Conservation (phyloP, 805 yeast genomes). For the Candida quercuum region DNA sequence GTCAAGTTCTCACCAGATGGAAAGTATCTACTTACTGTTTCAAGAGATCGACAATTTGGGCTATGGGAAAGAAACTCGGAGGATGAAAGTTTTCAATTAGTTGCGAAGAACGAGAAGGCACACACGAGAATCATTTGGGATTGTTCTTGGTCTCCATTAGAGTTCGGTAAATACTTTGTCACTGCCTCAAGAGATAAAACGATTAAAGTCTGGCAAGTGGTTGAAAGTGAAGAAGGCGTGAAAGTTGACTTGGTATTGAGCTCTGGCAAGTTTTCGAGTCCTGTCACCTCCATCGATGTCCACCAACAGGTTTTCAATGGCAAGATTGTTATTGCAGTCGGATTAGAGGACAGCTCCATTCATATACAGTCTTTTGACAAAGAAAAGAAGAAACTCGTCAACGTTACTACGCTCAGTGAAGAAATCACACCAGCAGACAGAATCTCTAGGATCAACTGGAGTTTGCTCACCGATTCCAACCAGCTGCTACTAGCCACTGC, state of each 20-base stretch:
- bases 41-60: conserved; percentile 85
- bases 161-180: conserved; percentile 46
- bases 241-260: conserved; percentile 28
- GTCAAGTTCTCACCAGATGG: conserved; percentile 71
- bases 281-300: conserved; percentile 67
- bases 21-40: conserved; percentile 61
- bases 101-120: conserved; percentile 53
- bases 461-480: conserved; percentile 21
- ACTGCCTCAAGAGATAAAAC: conserved; percentile 87
- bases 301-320: conserved; percentile 26
- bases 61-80: conserved; percentile 53
- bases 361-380: conserved; percentile 34
- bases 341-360: conserved; percentile 66
- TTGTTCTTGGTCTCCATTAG: conserved; percentile 75
- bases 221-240: conserved; percentile 20
- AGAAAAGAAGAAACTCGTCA: conserved; percentile 20
- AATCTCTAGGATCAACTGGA: conserved; percentile 58
- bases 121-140: conserved; percentile 96
- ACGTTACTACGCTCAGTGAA: conserved; percentile 30
- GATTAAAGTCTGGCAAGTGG: conserved; percentile 64
- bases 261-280: conserved; percentile 40
- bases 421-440: conserved; percentile 54
- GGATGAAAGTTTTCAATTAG: conserved; percentile 34
- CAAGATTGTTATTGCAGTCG: conserved; percentile 47
- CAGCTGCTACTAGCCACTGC: conserved; percentile 48